These are phyloP conservation scores for Aulographum hederae DNA, from an alignment of 2,329 filamentous ascomycete species.

Conservation along the genomic window DNA sequence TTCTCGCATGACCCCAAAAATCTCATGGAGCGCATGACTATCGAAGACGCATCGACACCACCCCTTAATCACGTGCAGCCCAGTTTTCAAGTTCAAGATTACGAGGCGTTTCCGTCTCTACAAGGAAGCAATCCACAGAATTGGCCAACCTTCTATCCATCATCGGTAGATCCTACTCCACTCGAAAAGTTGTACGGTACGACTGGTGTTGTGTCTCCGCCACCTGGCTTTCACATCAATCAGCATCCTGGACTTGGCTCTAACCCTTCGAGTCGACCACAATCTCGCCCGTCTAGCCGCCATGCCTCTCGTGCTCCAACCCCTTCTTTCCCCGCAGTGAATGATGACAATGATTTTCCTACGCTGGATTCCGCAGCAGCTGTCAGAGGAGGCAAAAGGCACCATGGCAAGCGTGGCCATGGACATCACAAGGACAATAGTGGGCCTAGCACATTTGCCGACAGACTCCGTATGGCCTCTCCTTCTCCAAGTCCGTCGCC, in stretches of 20 bases:
- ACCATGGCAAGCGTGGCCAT: constrained; percentile 77
- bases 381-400: constrained; percentile 64
- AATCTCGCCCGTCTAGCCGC: constrained; percentile 71
- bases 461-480: constrained; percentile 91
- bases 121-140: constrained; percentile 23
- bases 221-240: no score
- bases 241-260: constrained; percentile 32
- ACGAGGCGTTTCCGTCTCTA: constrained; percentile 69
- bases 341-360: constrained; percentile 92
- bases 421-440: constrained; percentile 45
- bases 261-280: constrained; percentile 34
- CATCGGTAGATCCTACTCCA: constrained; percentile 18
- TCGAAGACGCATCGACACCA: constrained; percentile 48
- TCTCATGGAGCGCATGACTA: constrained; percentile 60
- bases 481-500: constrained; percentile 57
- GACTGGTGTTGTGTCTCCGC: constrained; percentile 10
- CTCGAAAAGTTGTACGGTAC: constrained; percentile 24
- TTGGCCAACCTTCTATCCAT: constrained; percentile 17
- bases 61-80: constrained; percentile 44
- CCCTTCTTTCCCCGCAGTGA: constrained; percentile 56
- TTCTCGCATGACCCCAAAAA: constrained; percentile 92
- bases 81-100: constrained; percentile 65
- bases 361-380: constrained; percentile 60
- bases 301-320: constrained; percentile 48
- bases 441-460: constrained; percentile 57